Evolutionary conservation across 2,329 filamentous ascomycete genomes (phyloP), one percentile per base, ranked within the genome.

Genomic region (Catunica adiposa): DNA sequence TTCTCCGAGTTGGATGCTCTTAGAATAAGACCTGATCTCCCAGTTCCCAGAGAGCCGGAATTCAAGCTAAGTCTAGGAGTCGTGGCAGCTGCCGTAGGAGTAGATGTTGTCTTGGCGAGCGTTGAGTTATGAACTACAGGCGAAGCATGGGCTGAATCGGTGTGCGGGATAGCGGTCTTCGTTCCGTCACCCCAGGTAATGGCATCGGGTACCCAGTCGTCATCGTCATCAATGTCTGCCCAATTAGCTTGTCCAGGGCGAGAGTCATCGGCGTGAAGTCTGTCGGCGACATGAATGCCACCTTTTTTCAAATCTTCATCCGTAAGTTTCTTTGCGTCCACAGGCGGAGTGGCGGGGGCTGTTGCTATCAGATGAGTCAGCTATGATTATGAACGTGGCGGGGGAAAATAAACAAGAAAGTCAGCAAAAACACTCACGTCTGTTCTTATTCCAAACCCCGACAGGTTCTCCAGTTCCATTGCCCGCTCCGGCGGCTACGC

Each of bases 121-220:
- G 74, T 71, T 9, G 74, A 73, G 56, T 67, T 65, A 51, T 64
- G 66, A 2, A 60, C 56, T 60, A 61, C 61, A 56, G 64, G 57
- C 26, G 59, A 59, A 20, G 54, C 47, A 26, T 46, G 54, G 2
- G 47, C 22, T 20, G 26, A 48, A 40, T 83, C 79, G 53, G 74
- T 71, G 59, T 81, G 77, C 15, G 83, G 79, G 15, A 89, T 73
- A 4, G 82, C 86, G 34, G 84, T 84, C 67, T 90, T 90, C 51
- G 86, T 92, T 55, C 86, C 86, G 66, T 94, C 87, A 64, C 85
- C 86, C 87, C 87, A 94, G 58, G 86, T 86, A 61, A 92, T 88
- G 54, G 84, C 80, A 61, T 92, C 86, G 1, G 86, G 86, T 17
- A 54, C 51, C 14, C 82, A 84, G 63, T 90, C 86, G 38, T 92